Base-by-base conservation (phyloP, 164 flowering plant species). In the Euptelea pleiosperma region DNA sequence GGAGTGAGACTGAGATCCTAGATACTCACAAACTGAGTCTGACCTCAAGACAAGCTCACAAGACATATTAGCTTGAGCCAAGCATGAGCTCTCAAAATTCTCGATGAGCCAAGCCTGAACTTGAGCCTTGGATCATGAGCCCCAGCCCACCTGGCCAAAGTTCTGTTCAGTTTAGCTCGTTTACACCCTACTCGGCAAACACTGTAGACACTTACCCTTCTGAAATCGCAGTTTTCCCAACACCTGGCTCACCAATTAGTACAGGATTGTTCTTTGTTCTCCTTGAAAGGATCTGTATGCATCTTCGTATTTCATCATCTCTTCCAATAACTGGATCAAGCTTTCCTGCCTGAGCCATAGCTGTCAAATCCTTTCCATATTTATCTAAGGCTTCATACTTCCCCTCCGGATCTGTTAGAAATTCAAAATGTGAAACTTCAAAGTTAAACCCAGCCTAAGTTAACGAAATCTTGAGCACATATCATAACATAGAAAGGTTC, bases 221-320 rank as follows among this genome's bases (percentile, higher is more conserved):
- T 49, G 97, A 83, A 31, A 93, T 93, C 55, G 96, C 97, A 70
- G 99, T 90, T 82, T 93, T 93, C 14, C 99, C 99, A 46, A 93
- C 99, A 65, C 99, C 99, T n/a, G 99, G 99, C 68, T 93, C 99
- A 68, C 99, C 99, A 77, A 93, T 93, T 31, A 93, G 77, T 34
- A 90, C 97, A 70, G 97, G 97, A 61, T 93, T 93, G 74, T 93
- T 93, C 74, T 93, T 93, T 29, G 99, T 93, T 79, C 97, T 83
- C 76, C 99, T 80, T 15, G 95, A 88, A 19, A 93, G 92, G 69
- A 93, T 93, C 59, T 93, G 99, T 57, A 90, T 93, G 76, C 97
- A 89, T 69, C 98, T 84, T 0, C 96, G 86, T 66, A 93, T 93
- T 64, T 93, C 97, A 73, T 89, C 96, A 74, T 93, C 97, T 67